Conservation (phyloP, 2,329 filamentous ascomycete genomes). For the Ustilaginoidea virens region DNA sequence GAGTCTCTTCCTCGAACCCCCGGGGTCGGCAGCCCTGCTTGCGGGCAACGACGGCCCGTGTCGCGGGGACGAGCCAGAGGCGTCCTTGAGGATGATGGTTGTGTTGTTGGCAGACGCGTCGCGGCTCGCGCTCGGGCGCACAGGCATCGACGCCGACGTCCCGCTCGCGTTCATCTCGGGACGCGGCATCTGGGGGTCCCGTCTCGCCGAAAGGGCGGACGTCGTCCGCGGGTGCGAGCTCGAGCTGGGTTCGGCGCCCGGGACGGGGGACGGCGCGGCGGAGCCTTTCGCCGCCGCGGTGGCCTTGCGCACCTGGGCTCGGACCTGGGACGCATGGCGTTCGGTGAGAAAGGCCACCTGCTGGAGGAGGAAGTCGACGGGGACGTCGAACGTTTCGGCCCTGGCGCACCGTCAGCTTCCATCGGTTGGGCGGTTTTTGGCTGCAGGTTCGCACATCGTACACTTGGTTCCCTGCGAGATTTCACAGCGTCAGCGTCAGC, state of each 20-base stretch:
- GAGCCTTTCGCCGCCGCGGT: slow-evolving; percentile 42
- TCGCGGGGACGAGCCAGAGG: slow-evolving; percentile 14
- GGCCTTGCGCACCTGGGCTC: slow-evolving; percentile 74
- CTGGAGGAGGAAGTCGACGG: slow-evolving; percentile 76
- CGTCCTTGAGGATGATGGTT: slow-evolving; percentile 23
- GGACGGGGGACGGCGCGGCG: slow-evolving; percentile 39
- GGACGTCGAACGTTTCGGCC: slow-evolving; percentile 66
- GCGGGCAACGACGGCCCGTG: slow-evolving; percentile 8
- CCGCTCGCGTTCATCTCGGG: slow-evolving; percentile 28
- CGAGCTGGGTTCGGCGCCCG: slow-evolving; percentile 28
- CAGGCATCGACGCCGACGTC: slow-evolving; percentile 26
- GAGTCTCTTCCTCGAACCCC: slow-evolving; percentile 21
- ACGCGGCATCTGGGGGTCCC: slow-evolving; percentile 37
- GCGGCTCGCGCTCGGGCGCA: slow-evolving; percentile 29
- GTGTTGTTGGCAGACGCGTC: slow-evolving; percentile 33
- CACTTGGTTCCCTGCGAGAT: slow-evolving; percentile 56
- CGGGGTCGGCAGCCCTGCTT: slow-evolving; percentile 13
- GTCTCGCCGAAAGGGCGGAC: slow-evolving; percentile 41
- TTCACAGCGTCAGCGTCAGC: neutral
- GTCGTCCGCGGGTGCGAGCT: slow-evolving; percentile 24
- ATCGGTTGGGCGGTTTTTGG: too few relatives aligned
- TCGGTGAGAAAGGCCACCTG: slow-evolving; percentile 93
- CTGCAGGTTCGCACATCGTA: slow-evolving; percentile 21
- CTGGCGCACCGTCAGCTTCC: slow-evolving; percentile 24
- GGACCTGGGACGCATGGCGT: slow-evolving; percentile 74